Base-by-base conservation (phyloP, 257 asterid species). In the Paraleonurus japonicus region DNA sequence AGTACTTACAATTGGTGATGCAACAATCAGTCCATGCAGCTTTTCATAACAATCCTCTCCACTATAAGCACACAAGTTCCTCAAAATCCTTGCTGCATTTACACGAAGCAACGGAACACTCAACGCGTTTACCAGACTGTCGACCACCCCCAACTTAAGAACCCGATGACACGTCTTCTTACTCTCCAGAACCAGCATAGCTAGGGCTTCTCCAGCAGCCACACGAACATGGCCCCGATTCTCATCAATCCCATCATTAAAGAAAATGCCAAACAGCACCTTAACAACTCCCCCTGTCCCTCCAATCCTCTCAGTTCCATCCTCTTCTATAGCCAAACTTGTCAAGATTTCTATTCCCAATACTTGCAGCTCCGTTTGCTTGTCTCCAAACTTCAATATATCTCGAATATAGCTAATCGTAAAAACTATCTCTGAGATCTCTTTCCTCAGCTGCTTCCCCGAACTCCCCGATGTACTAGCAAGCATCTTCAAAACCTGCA, bases 181-280 rank as follows among this genome's bases (percentile, higher is more conserved):
- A 77, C 98, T 89, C 60, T 86, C 89, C 24, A 92, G 79, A 1
- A 90, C 82, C 72, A 89, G 82, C 96, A 88, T 95, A 3, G 97
- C 89, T 3, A 95, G 23, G 0, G 98, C 98, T 73, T 90, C 97
- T 10, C 99, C 99, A 10, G 98, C 93, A n/a, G 87, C 87, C 24
- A 55, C 81, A 66, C 87, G 80, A 3, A 92, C 96, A 15, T 84
- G 83, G 27, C 67, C 64, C 23, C 64, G 79, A 37, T 69, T 45
- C 11, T 71, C 80, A 6, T 81, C 80, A 1, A 70, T 69, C 28
- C 54, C 74, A 13, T 87, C 85, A 58, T 86, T 76, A 39, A 89
- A 85, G 75, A 88, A 95, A 22, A 92, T 88, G 32, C 71, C 76
- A 54, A 86, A 82, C 73, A 95, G 47, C 50, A 80, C 98, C 66